These are phyloP conservation scores for Fusarium sp. DNA, from an alignment of 2,329 filamentous ascomycete species.

Conservation along the genomic window DNA sequence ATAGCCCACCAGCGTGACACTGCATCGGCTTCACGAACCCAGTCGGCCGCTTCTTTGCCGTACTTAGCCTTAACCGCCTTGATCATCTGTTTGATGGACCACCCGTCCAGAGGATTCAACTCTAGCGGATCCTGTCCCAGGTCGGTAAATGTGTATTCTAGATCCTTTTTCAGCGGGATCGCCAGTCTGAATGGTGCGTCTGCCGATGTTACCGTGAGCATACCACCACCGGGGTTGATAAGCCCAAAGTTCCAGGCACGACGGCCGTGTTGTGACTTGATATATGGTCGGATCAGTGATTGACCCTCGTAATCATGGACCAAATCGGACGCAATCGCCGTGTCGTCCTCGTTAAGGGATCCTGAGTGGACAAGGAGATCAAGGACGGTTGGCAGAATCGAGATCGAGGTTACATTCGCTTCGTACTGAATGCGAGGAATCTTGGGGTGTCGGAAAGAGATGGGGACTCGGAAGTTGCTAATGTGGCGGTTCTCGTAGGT, in stretches of 20 bases:
- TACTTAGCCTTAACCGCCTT: slow-evolving; percentile 36
- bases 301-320: slow-evolving; percentile 47
- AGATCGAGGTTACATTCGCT: slow-evolving; percentile 44
- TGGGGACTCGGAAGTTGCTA: slow-evolving; percentile 46
- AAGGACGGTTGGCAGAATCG: slow-evolving; percentile 47
- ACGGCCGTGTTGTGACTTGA: slow-evolving; percentile 35
- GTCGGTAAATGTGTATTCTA: slow-evolving; percentile 48
- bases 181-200: slow-evolving; percentile 47
- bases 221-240: slow-evolving; percentile 47
- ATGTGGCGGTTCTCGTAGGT: slow-evolving; percentile 48
- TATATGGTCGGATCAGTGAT: slow-evolving; percentile 44
- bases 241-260: slow-evolving; percentile 48
- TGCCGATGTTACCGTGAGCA: slow-evolving; percentile 45
- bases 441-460: slow-evolving; percentile 46
- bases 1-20: slow-evolving; percentile 35
- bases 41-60: slow-evolving; percentile 40
- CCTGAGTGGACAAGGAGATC: slow-evolving; percentile 46
- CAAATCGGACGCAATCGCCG: slow-evolving; percentile 41
- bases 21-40: slow-evolving; percentile 38
- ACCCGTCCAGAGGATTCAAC: slow-evolving; percentile 38
- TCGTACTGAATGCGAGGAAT: slow-evolving; percentile 45
- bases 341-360: slow-evolving; percentile 41
- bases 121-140: slow-evolving; percentile 44
- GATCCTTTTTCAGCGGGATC: slow-evolving; percentile 45
- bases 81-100: slow-evolving; percentile 38